These are phyloP conservation scores for Diatrype stigma DNA, from an alignment of 2,329 filamentous ascomycete genomes.

Conservation along the genomic window DNA sequence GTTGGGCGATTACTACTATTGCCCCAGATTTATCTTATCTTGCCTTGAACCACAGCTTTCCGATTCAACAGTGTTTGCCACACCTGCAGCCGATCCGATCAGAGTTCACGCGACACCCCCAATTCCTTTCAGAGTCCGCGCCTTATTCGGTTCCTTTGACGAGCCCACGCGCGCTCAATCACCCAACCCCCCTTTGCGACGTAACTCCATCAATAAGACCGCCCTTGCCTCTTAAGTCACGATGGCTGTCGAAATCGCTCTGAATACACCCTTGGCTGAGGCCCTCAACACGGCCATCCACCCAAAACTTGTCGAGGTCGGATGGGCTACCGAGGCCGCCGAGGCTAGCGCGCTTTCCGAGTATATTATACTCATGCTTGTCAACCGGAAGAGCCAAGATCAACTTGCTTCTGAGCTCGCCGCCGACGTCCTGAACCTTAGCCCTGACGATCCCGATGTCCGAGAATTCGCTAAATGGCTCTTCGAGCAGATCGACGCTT, in stretches of 20 bases:
- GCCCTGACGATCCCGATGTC: slow-evolving; percentile 77
- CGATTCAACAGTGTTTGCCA: background rate
- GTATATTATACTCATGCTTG: slow-evolving; percentile 96
- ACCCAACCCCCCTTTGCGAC: background rate
- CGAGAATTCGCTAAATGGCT: slow-evolving; percentile 86
- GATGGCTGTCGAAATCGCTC: slow-evolving; percentile 75
- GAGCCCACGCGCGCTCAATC: slow-evolving; percentile 1
- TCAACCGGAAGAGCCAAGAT: slow-evolving; percentile 88
- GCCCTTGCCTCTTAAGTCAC: slow-evolving; percentile 19
- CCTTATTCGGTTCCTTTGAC: slow-evolving; percentile 1
- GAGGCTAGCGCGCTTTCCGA: slow-evolving; percentile 84
- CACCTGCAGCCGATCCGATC: background rate
- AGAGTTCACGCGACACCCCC: background rate
- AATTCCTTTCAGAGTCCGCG: slow-evolving; percentile 6
- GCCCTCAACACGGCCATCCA: slow-evolving; percentile 80
- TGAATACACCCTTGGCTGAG: slow-evolving; percentile 78
- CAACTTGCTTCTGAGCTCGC: slow-evolving; percentile 87
- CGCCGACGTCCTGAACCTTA: slow-evolving; percentile 77
- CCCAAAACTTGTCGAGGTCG: slow-evolving; percentile 86
- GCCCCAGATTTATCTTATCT: background rate
- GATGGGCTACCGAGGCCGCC: slow-evolving; percentile 76
- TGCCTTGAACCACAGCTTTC: background rate
- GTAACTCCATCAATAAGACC: background rate
- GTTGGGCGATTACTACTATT: background rate
- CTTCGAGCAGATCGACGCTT: slow-evolving; percentile 75